Evolutionary conservation across 2,329 filamentous ascomycete genomes (phyloP).

Genomic region (Daldinia sp.): DNA sequence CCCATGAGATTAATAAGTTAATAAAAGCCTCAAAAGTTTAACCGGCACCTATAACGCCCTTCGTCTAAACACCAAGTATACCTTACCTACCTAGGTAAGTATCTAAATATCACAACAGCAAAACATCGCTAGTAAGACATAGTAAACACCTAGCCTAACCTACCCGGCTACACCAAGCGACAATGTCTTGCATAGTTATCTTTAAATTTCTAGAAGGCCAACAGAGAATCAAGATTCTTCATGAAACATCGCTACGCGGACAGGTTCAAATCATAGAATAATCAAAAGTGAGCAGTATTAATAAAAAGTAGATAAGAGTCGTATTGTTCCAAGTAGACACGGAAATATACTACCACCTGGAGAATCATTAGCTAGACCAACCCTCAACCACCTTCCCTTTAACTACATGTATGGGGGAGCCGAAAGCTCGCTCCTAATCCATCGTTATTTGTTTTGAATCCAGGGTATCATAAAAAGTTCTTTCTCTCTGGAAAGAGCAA

Average conservation of each 20-base stretch:
- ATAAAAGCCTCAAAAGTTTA: too few relatives aligned
- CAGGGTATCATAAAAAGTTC: slow-evolving; percentile 27
- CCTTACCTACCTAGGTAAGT: background rate
- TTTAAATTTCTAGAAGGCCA: background rate
- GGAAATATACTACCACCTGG: slow-evolving; percentile 12
- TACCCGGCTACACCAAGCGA: too few relatives aligned
- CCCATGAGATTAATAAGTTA: too few relatives aligned
- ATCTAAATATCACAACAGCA: background rate
- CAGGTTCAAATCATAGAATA: background rate
- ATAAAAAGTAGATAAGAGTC: slow-evolving; percentile 26
- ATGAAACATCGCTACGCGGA: background rate
- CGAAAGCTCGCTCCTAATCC: slow-evolving; percentile 9
- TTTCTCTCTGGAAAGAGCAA: background rate
- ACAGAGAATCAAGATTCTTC: too few relatives aligned
- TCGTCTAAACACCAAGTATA: too few relatives aligned
- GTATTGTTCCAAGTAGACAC: slow-evolving; percentile 32
- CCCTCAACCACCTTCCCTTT: slow-evolving; percentile 25
- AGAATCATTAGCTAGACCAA: slow-evolving; percentile 31
- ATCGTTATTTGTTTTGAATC: slow-evolving; percentile 3
- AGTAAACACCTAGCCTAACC: too few relatives aligned
- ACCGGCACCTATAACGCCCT: too few relatives aligned
- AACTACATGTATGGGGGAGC: slow-evolving; percentile 2
- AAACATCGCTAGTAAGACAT: background rate
- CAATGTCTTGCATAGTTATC: too few relatives aligned
- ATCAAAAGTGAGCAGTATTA: slow-evolving; percentile 1